Percentiles rank a stretch among this genome's conserved stretches.
Conservation (phyloP, 208 protist species). For the Leishmania tropica region DNA sequence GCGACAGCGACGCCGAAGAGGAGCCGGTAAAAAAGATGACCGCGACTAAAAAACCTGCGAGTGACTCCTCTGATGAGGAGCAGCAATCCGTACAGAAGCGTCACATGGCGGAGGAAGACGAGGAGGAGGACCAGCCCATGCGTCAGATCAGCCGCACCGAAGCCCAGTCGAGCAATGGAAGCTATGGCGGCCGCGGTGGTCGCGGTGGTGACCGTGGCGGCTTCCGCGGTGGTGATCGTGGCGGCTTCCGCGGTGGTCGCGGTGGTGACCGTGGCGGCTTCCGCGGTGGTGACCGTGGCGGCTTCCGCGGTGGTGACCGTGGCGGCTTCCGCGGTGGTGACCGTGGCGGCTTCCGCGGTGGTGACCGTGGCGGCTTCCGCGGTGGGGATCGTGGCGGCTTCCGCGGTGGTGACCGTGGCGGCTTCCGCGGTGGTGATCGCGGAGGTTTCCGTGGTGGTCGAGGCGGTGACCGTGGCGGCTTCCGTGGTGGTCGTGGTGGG, state of each 20-base stretch:
- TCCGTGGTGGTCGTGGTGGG: conserved; percentile 61
- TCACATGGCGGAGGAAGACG: conserved; percentile 15
- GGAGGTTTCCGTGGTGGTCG: conserved; percentile 41
- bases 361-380: conserved; percentile 38
- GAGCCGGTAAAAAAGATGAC: conserved; percentile 22
- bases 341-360: conserved; percentile 45
- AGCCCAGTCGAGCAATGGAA: conserved; percentile 29
- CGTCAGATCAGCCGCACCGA: conserved; percentile 50
- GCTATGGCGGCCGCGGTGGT: conserved; percentile 44
- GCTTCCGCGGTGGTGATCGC: conserved; percentile 41
- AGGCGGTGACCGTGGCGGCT: conserved; percentile 47
- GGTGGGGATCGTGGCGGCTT: conserved; percentile 40
- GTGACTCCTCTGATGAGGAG: conserved; percentile 23
- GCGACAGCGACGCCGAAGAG: no score
- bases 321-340: conserved; percentile 48
- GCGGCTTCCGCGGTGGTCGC: conserved; percentile 38
- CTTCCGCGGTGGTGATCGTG: conserved; percentile 51
- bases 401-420: conserved; percentile 33
- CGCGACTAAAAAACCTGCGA: conserved; percentile 33
- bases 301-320: conserved; percentile 43
- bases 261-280: conserved; percentile 50
- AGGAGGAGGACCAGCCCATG: conserved; percentile 38
- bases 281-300: conserved; percentile 46
- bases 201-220: conserved; percentile 48
- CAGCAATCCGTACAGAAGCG: conserved; percentile 22